Conservation (phyloP, 1,139 yeast genomes). For the Kodamaea alishanica region DNA sequence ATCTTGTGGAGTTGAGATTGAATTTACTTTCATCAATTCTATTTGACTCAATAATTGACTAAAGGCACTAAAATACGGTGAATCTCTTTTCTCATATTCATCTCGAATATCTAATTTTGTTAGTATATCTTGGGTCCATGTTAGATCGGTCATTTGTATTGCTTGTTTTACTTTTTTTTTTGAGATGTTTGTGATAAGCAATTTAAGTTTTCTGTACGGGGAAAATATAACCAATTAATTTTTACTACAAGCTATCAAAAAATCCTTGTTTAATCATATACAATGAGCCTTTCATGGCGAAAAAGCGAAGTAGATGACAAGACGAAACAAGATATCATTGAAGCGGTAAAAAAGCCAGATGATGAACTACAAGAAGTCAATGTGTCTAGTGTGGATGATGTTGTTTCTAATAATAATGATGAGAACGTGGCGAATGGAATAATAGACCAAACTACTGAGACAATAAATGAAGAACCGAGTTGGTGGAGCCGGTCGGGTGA, state of each 20-base stretch:
- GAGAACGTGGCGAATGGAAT: background rate
- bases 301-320: no score
- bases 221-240: no score
- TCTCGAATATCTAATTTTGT: slow-evolving; percentile 29
- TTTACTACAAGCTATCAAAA: no score
- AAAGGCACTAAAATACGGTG: slow-evolving; percentile 33
- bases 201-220: background rate
- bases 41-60: slow-evolving; percentile 22
- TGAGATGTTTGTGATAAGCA: background rate
- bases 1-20: slow-evolving; percentile 16
- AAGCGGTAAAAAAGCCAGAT: no score
- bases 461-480: background rate
- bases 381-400: background rate
- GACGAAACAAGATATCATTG: no score
- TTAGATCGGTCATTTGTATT: background rate
- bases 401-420: background rate
- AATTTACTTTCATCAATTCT: slow-evolving; percentile 5
- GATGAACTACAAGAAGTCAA: no score
- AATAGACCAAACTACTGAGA: background rate
- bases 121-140: slow-evolving; percentile 18
- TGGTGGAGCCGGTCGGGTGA: slow-evolving; percentile 3
- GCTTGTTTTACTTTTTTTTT: background rate
- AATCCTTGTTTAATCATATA: no score
- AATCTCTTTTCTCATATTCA: slow-evolving; percentile 30
- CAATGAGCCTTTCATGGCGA: no score